These are phyloP conservation scores for Inga oerstediana DNA, from an alignment of 306 rosid species.

Conservation along the genomic window DNA sequence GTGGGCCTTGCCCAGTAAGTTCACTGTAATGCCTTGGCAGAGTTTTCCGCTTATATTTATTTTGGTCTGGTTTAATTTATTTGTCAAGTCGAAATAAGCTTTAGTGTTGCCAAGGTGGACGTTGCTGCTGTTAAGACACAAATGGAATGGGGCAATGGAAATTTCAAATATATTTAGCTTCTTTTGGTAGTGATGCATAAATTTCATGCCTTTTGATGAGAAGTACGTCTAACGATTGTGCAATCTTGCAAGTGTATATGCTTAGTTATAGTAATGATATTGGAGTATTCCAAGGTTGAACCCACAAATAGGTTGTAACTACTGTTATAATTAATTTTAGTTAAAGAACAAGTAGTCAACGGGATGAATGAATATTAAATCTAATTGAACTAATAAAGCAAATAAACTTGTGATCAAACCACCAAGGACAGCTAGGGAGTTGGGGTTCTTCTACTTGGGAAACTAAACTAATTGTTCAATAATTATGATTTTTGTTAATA, in stretches of 20 bases:
- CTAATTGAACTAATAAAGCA: background rate
- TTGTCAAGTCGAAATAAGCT: slow-evolving; percentile 2
- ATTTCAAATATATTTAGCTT: background rate
- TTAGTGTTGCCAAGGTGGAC: slow-evolving; percentile 5
- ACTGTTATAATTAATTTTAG: too few species aligned
- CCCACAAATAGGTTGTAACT: background rate
- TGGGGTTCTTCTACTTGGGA: background rate
- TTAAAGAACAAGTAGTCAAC: background rate
- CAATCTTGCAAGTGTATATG: background rate
- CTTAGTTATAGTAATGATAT: background rate
- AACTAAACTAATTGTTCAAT: background rate
- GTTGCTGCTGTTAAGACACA: background rate
- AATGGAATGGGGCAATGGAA: background rate
- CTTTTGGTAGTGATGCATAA: background rate
- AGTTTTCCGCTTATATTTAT: slow-evolving; percentile 2
- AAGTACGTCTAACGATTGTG: background rate
- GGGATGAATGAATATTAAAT: background rate
- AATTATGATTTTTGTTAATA: background rate
- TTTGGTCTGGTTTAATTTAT: background rate
- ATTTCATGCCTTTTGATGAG: slow-evolving; percentile 3
- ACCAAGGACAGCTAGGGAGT: background rate
- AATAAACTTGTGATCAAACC: background rate
- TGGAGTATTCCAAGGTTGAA: background rate
- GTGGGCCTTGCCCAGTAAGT: slow-evolving; percentile 16
- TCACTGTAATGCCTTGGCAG: slow-evolving; percentile 5